These are phyloP conservation scores for Tripterygium wilfordii DNA, from an alignment of 177 flowering plant genomes.

Conservation along the genomic window DNA sequence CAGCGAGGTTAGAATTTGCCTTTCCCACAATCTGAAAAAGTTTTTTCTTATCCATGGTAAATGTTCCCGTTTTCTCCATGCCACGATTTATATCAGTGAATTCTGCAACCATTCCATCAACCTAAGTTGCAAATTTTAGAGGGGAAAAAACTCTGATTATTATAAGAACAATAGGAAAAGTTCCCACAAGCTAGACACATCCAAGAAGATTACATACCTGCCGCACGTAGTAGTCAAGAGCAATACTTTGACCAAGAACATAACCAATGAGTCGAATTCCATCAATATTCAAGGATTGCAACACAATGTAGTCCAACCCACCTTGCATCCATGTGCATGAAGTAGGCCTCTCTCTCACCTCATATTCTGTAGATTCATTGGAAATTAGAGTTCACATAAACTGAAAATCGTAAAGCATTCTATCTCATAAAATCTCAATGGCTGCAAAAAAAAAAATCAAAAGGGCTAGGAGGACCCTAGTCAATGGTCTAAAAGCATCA, in stretches of 20 bases:
- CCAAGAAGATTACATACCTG: conserved; percentile 43
- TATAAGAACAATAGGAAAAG: too few species aligned
- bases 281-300: conserved; percentile 80
- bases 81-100: conserved; percentile 94
- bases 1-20: conserved; percentile 94
- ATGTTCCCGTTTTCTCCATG: conserved; percentile 95
- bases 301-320: conserved; percentile 80
- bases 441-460: too few species aligned
- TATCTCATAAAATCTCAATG: too few species aligned
- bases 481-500: too few species aligned
- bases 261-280: conserved; percentile 90
- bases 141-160: too few species aligned
- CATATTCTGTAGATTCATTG: conserved; percentile 54
- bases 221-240: conserved; percentile 93
- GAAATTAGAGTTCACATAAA: conserved; percentile 2
- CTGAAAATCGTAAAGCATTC: too few species aligned
- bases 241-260: conserved; percentile 87
- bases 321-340: conserved; percentile 88
- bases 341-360: conserved; percentile 78
- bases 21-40: conserved; percentile 92
- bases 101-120: conserved; percentile 98
- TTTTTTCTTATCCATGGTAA: conserved; percentile 88
- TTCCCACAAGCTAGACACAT: not conserved
- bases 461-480: too few species aligned
- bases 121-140: too few species aligned